Percentiles rank a stretch among this genome's conserved stretches.
Evolutionary conservation across 2,329 filamentous ascomycete species (phyloP).

Genomic region (Ophiocordyceps camponoti-rufipedis): DNA sequence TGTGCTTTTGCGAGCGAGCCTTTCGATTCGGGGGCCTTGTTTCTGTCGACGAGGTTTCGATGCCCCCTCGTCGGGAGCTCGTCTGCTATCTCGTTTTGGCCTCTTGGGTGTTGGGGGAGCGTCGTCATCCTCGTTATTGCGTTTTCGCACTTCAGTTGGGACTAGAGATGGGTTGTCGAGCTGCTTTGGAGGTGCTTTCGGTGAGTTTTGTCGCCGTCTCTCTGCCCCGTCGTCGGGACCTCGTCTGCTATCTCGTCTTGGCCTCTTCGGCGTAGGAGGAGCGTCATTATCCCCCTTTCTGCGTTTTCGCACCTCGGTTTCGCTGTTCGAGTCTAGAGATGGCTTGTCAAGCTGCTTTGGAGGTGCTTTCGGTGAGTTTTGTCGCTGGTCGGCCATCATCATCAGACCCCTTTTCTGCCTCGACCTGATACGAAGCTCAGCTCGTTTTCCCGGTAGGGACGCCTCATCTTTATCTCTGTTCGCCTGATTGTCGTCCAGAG

Average conservation of each 20-base stretch:
- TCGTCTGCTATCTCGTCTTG: background rate
- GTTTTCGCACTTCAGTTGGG: background rate
- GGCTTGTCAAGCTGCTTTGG: too few species aligned
- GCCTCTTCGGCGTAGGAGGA: background rate
- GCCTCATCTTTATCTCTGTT: background rate
- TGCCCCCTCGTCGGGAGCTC: background rate
- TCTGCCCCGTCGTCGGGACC: background rate
- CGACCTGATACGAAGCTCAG: constrained; percentile 27
- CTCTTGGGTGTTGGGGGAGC: background rate
- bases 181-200: too few species aligned
- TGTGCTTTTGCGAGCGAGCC: constrained; percentile 21
- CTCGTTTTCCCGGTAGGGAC: constrained; percentile 11
- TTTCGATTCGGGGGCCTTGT: constrained; percentile 17
- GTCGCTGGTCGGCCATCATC: constrained; percentile 20
- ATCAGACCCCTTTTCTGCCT: constrained; percentile 28
- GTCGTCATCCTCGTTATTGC: background rate
- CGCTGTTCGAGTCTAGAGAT: background rate
- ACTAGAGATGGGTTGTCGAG: background rate
- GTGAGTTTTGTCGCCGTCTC: background rate
- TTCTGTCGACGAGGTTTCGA: too few species aligned
- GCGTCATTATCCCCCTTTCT: background rate
- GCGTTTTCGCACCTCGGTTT: background rate
- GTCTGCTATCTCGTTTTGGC: background rate
- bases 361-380: background rate
- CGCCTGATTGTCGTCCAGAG: background rate